Percentiles rank a stretch among this genome's conserved stretches.
These are phyloP conservation scores for Fraxinus latifolia DNA, from an alignment of 305 asterid species.

Conservation along the genomic window DNA sequence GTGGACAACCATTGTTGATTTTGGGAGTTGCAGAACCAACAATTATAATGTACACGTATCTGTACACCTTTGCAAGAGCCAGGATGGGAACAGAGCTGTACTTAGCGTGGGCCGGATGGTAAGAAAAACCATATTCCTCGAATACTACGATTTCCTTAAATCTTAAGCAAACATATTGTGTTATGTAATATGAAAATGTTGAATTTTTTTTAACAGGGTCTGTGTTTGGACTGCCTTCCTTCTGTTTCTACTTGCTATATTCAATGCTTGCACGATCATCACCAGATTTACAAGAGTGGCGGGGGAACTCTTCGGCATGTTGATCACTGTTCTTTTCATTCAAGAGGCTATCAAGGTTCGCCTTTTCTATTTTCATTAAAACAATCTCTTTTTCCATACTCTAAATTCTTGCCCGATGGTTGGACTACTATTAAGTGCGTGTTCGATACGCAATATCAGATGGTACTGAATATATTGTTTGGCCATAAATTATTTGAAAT, in stretches of 20 bases:
- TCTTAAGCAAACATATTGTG: background rate
- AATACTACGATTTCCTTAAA: background rate
- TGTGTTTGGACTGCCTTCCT: constrained; percentile 83
- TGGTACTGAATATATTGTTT: background rate
- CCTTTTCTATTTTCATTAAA: background rate
- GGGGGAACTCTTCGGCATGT: constrained; percentile 93
- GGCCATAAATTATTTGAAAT: background rate
- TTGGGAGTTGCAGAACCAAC: constrained; percentile 95
- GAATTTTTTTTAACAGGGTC: constrained; percentile 47
- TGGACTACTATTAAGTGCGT: background rate
- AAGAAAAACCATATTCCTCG: constrained; percentile 16
- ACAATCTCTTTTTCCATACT: background rate
- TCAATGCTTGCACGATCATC: constrained; percentile 72
- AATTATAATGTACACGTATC: constrained; percentile 77
- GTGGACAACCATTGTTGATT: constrained; percentile 84
- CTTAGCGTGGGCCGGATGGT: constrained; percentile 95
- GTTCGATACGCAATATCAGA: background rate
- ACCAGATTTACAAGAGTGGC: constrained; percentile 81
- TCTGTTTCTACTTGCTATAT: constrained; percentile 69
- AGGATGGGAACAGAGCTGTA: constrained; percentile 63
- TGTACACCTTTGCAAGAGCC: constrained; percentile 52
- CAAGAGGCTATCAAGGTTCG: constrained; percentile 83
- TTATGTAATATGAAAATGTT: background rate
- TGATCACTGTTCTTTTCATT: constrained; percentile 76
- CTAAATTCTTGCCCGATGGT: background rate